Conservation (phyloP, 371 early-diverging fungal genomes). For the Rhizopus delemar region DNA sequence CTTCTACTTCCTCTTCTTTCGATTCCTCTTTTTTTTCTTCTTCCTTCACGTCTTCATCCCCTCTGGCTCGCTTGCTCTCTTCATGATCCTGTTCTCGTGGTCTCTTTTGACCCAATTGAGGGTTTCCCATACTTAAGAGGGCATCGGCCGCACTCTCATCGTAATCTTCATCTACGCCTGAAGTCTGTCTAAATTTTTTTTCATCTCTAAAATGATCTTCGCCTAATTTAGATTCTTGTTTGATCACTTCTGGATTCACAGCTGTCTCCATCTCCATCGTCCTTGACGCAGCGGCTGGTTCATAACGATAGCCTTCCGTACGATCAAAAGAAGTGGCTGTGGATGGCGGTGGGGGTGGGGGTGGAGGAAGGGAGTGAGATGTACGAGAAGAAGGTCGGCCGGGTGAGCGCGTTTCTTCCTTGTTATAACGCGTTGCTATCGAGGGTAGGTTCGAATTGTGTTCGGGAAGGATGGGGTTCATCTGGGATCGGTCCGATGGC, state of each 20-base stretch:
- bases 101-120: slow-evolving; percentile 30
- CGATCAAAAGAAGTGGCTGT: background rate
- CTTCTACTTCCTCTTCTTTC: slow-evolving; percentile 20
- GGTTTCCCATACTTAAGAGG: slow-evolving; percentile 33
- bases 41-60: slow-evolving; percentile 1
- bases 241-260: too few species aligned
- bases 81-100: slow-evolving; percentile 15
- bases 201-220: slow-evolving; percentile 19
- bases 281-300: background rate
- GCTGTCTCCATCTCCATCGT: too few species aligned
- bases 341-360: too few species aligned
- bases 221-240: background rate
- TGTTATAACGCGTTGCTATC: slow-evolving; percentile 27
- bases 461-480: slow-evolving; percentile 50
- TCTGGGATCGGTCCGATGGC: slow-evolving; percentile 52
- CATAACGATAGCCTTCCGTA: slow-evolving; percentile 19
- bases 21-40: slow-evolving; percentile 12
- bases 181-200: background rate
- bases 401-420: slow-evolving; percentile 23
- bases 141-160: slow-evolving; percentile 39
- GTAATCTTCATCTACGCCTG: slow-evolving; percentile 23
- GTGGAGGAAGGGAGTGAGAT: background rate
- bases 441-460: slow-evolving; percentile 26
- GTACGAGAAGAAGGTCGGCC: slow-evolving; percentile 16
- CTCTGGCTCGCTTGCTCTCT: slow-evolving; percentile 18